Percentiles rank a stretch among this genome's conserved stretches.
Evolutionary conservation across 352 stramenopile genomes (phyloP).

Genomic region (Phytophthora cactorum): DNA sequence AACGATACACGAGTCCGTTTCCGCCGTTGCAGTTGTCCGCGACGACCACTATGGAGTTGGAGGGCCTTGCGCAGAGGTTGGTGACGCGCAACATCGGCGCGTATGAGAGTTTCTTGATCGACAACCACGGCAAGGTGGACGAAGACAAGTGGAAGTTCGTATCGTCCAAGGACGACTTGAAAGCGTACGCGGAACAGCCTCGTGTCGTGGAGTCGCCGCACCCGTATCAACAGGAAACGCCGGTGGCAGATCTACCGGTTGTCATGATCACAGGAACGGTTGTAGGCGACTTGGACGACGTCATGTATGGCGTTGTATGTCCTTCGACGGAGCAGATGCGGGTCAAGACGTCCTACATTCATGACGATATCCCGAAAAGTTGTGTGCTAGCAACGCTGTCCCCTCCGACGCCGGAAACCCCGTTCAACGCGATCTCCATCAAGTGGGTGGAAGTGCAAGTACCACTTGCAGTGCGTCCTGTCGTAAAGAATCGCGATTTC

Average conservation of each 20-base stretch:
- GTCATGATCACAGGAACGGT: constrained; percentile 43
- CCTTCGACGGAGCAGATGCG: constrained; percentile 41
- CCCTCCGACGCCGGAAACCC: constrained; percentile 30
- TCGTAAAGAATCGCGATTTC: constrained; percentile 55
- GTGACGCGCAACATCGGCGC: constrained; percentile 29
- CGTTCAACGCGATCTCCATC: constrained; percentile 47
- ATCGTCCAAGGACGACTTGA: constrained; percentile 32
- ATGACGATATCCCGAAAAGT: constrained; percentile 48
- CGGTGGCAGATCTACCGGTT: constrained; percentile 29
- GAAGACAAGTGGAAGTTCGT: constrained; percentile 41
- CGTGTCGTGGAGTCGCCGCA: background rate
- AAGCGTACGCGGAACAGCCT: constrained; percentile 30
- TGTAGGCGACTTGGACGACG: constrained; percentile 39
- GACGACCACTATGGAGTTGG: constrained; percentile 19
- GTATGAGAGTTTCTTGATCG: constrained; percentile 44
- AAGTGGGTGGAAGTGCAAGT: constrained; percentile 60
- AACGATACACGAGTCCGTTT: constrained; percentile 42
- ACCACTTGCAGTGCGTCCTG: constrained; percentile 38
- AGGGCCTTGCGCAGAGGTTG: constrained; percentile 34
- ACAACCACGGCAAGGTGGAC: constrained; percentile 36
- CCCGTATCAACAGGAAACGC: constrained; percentile 19
- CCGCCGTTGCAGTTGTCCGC: constrained; percentile 39
- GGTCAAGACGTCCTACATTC: constrained; percentile 50
- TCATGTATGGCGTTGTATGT: constrained; percentile 48
- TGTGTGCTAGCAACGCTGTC: constrained; percentile 49